A percentile compares a stretch with the other conserved stretches of the same genome.
Evolutionary conservation across 2,329 filamentous ascomycete genomes (phyloP).

Genomic region (Escovopsis weberi): DNA sequence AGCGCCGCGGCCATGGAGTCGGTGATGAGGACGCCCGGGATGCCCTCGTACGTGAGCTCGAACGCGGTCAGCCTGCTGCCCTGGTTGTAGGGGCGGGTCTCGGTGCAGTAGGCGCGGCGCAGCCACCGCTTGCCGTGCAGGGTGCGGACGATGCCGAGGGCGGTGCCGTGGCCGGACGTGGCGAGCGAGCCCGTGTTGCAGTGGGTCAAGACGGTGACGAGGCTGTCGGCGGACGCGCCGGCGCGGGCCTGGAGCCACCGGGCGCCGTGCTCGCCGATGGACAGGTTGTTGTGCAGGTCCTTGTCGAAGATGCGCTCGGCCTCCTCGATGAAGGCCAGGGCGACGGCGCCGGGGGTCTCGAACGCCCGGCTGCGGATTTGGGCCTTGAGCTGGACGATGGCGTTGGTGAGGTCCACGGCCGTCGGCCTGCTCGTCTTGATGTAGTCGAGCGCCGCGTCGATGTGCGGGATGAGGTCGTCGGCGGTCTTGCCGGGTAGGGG

Average conservation of each 20-base stretch:
- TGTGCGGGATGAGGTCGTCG: constrained; percentile 51
- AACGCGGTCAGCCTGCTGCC: constrained; percentile 89
- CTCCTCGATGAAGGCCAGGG: constrained; percentile 57
- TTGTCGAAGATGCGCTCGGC: constrained; percentile 78
- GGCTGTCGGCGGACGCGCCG: constrained; percentile 28
- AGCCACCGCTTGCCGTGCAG: constrained; percentile 53
- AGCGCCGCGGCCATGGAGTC: constrained; percentile 94
- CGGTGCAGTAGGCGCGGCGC: constrained; percentile 83
- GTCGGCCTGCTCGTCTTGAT: constrained; percentile 82
- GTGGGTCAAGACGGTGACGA: constrained; percentile 78
- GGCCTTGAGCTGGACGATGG: constrained; percentile 63
- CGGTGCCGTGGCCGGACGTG: constrained; percentile 94
- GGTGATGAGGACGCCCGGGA: constrained; percentile 82
- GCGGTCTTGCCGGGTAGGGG: constrained; percentile 26
- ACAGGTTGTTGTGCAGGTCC: constrained; percentile 75
- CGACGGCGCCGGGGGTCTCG: constrained; percentile 36
- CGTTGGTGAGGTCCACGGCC: constrained; percentile 87
- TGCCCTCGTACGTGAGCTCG: constrained; percentile 86
- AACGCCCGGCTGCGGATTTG: constrained; percentile 37
- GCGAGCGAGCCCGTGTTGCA: constrained; percentile 97
- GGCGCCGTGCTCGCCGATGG: constrained; percentile 71
- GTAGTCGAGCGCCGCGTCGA: constrained; percentile 67
- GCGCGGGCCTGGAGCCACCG: constrained; percentile 61
- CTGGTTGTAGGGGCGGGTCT: constrained; percentile 96
- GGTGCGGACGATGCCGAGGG: constrained; percentile 82